Evolutionary conservation across 2,329 filamentous ascomycete species (phyloP).

Genomic region (Pseudomassariella vexata): DNA sequence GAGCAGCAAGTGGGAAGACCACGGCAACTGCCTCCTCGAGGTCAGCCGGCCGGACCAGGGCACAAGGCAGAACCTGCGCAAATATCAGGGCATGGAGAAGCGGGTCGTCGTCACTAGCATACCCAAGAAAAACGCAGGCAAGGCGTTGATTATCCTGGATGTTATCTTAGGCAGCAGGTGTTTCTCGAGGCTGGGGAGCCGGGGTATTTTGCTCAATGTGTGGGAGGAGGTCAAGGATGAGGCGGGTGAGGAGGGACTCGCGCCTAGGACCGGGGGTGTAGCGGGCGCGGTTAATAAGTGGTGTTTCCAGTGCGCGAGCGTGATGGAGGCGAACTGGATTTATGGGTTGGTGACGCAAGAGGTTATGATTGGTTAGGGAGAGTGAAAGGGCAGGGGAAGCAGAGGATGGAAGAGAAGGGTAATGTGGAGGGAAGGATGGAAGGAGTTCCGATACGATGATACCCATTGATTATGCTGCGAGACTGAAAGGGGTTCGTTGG

Average conservation of each 20-base stretch:
- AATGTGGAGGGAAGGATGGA: too few species aligned
- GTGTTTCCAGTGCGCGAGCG: constrained; percentile 56
- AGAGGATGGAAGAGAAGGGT: too few species aligned
- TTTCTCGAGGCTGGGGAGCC: constrained; percentile 76
- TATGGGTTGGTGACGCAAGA: constrained; percentile 52
- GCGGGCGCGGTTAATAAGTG: constrained; percentile 55
- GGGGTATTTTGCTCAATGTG: constrained; percentile 83
- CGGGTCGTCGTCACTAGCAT: constrained; percentile 74
- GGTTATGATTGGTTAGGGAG: constrained; percentile 33
- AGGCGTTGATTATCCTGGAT: constrained; percentile 66
- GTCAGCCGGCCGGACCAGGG: constrained; percentile 70
- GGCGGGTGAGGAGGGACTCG: constrained; percentile 48
- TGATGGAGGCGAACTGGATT: constrained; percentile 49
- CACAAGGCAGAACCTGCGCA: constrained; percentile 51
- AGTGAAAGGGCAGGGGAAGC: too few species aligned
- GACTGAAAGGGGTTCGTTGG: too few species aligned
- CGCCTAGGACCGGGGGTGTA: constrained; percentile 44
- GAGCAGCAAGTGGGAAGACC: constrained; percentile 81
- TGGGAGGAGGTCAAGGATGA: constrained; percentile 72
- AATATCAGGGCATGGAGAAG: constrained; percentile 70
- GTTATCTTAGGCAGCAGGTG: constrained; percentile 79
- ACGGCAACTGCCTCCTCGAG: constrained; percentile 77
- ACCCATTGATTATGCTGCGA: too few species aligned
- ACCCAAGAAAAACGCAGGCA: constrained; percentile 53
- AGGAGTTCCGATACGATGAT: too few species aligned